phyloP scores from a whole-genome alignment of 2,329 filamentous ascomycete genomes.

The Juglanconis oblonga region DNA sequence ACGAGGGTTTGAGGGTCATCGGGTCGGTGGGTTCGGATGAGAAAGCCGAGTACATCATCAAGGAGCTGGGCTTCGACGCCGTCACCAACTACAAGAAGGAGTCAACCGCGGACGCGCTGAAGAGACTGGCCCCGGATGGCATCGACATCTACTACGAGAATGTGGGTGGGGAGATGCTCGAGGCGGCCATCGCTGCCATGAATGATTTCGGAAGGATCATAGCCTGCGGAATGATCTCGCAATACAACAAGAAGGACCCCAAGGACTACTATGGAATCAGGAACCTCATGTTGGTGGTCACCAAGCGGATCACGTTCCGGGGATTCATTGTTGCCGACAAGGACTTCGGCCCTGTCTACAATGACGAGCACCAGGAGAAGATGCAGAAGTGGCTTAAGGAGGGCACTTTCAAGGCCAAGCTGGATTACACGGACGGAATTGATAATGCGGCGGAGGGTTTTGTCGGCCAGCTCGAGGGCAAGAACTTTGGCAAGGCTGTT shows the following conservation, averaged over 20 bases:
- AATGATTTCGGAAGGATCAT: conserved; percentile 66
- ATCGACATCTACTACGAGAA: conserved; percentile 66
- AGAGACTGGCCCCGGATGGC: conserved; percentile 69
- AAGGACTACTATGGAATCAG: conserved; percentile 62
- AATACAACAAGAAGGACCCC: conserved; percentile 58
- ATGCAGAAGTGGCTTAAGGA: conserved; percentile 74
- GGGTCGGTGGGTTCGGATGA: conserved; percentile 77
- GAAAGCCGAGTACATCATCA: conserved; percentile 66
- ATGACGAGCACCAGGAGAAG: conserved; percentile 70
- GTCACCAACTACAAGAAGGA: conserved; percentile 92
- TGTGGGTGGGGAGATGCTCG: conserved; percentile 51
- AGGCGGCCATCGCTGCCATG: conserved; percentile 41
- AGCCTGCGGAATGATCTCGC: conserved; percentile 55
- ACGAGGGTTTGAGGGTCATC: conserved; percentile 74
- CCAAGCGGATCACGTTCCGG: conserved; percentile 66
- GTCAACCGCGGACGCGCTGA: conserved; percentile 63
- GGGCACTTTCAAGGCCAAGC: conserved; percentile 69
- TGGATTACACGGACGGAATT: conserved; percentile 69
- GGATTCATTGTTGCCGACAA: conserved; percentile 73
- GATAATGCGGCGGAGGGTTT: conserved; percentile 73
- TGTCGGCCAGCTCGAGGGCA: conserved; percentile 70
- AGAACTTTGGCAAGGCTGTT: conserved; percentile 85
- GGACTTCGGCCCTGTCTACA: conserved; percentile 65
- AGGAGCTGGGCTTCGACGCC: conserved; percentile 50
- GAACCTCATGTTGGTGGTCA: conserved; percentile 63